phyloP scores from a whole-genome alignment of 192 early-diverging fungal species.

The Umbelopsis sp. region DNA sequence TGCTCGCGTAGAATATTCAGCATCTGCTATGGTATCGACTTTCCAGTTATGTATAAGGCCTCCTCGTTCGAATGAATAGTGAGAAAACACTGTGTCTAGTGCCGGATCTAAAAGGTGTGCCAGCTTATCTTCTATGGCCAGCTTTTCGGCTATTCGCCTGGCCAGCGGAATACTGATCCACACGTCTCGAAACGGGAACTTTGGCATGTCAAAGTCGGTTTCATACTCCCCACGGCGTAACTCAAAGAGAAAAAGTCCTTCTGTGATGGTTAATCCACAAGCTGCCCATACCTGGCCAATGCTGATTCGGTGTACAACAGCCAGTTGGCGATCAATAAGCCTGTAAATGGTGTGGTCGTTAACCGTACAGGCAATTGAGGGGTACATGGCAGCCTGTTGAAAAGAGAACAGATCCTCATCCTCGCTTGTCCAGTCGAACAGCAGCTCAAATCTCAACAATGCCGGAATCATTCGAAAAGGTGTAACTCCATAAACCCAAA shows the following conservation, averaged over 20 bases:
- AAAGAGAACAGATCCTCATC: slow-evolving; percentile 18
- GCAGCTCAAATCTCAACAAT: neutral
- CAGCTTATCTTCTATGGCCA: slow-evolving; percentile 30
- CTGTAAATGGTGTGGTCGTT: slow-evolving; percentile 32
- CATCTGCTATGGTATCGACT: slow-evolving; percentile 26
- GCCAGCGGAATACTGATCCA: slow-evolving; percentile 34
- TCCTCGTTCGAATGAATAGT: slow-evolving; percentile 20
- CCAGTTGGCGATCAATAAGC: slow-evolving; percentile 31
- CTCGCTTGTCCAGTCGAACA: slow-evolving; percentile 18
- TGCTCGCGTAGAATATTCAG: slow-evolving; percentile 33
- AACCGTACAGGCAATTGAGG: slow-evolving; percentile 24
- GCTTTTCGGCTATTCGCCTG: slow-evolving; percentile 23
- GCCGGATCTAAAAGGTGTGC: slow-evolving; percentile 10
- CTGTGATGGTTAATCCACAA: slow-evolving; percentile 33
- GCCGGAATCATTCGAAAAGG: neutral
- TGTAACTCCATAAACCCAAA: neutral
- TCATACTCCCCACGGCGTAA: slow-evolving; percentile 26
- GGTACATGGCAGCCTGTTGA: slow-evolving; percentile 29
- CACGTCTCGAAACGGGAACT: slow-evolving; percentile 36
- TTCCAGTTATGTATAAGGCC: slow-evolving; percentile 41
- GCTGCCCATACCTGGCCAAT: slow-evolving; percentile 37
- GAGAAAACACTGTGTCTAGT: slow-evolving; percentile 23
- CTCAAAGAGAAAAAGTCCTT: slow-evolving; percentile 35
- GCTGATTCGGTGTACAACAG: slow-evolving; percentile 25
- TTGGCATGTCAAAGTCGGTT: slow-evolving; percentile 30